These are phyloP conservation scores for Xylaria curta DNA, from an alignment of 495 filamentous ascomycete species.

Conservation along the genomic window DNA sequence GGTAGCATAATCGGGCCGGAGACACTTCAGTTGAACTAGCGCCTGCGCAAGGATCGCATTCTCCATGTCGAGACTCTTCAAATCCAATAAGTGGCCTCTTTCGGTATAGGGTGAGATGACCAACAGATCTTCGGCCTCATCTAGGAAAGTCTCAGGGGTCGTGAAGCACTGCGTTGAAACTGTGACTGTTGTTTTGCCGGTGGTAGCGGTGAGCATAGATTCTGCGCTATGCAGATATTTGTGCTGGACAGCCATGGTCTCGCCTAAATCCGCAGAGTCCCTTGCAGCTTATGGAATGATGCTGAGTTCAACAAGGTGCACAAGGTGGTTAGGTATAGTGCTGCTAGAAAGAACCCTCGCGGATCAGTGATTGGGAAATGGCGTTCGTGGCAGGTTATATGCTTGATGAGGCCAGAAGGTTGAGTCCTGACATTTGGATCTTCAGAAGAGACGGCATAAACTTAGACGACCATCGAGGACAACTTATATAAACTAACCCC, in stretches of 20 bases:
- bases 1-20: constrained; percentile 76
- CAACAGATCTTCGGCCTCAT: constrained; percentile 49
- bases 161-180: constrained; percentile 30
- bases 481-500: constrained; percentile 16
- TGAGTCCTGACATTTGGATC: constrained; percentile 5
- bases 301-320: not conserved
- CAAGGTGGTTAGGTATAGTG: constrained; percentile 3
- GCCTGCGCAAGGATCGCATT: constrained; percentile 75
- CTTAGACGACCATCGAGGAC: constrained; percentile 11
- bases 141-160: constrained; percentile 1
- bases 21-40: constrained; percentile 64
- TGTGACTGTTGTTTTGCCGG: constrained; percentile 30
- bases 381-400: not conserved
- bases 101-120: constrained; percentile 78
- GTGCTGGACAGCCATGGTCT: constrained; percentile 34
- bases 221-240: constrained; percentile 28
- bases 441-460: not conserved
- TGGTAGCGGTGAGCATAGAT: constrained; percentile 18
- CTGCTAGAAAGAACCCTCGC: not conserved
- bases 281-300: constrained; percentile 15
- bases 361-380: not conserved
- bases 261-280: constrained; percentile 4
- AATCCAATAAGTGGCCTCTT: constrained; percentile 70
- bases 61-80: constrained; percentile 65
- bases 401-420: not conserved